Conservation (phyloP, 192 early-diverging fungal species). For the Pilaira anomala region DNA sequence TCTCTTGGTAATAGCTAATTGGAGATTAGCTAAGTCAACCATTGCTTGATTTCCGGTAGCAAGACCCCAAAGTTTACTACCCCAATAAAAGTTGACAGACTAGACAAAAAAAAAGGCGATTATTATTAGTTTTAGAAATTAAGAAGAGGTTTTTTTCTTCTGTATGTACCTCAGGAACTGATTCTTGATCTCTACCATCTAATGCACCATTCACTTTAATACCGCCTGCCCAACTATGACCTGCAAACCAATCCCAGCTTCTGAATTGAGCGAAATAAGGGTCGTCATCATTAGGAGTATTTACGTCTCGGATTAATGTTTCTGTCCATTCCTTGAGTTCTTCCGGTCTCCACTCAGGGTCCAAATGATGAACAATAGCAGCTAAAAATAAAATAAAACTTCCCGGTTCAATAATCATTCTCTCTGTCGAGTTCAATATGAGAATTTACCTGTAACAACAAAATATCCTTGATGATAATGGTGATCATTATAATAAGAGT, state of each 20-base stretch:
- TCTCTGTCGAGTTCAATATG: neutral
- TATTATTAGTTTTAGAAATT: too few relatives aligned
- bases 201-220: conserved; percentile 35
- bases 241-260: conserved; percentile 58
- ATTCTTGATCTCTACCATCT: conserved; percentile 40
- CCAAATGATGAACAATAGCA: conserved; percentile 35
- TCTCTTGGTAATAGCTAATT: conserved; percentile 30
- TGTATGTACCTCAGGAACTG: conserved; percentile 34
- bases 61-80: conserved; percentile 34
- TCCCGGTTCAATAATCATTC: neutral
- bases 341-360: conserved; percentile 28
- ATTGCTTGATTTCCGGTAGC: conserved; percentile 24
- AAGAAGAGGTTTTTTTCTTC: too few relatives aligned
- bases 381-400: conserved; percentile 22
- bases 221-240: conserved; percentile 66
- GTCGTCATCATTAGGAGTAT: conserved; percentile 45
- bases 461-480: conserved; percentile 43
- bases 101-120: conserved; percentile 7
- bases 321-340: conserved; percentile 34
- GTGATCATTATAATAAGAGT: conserved; percentile 41
- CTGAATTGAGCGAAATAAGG: conserved; percentile 52
- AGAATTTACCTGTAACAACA: conserved; percentile 26
- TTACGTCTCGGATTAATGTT: conserved; percentile 44
- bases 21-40: conserved; percentile 21
- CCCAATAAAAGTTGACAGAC: conserved; percentile 41